Percentiles rank a stretch among this genome's conserved stretches.
Evolutionary conservation across 345 rosid genomes (phyloP).

Genomic region (Theobroma cacao): DNA sequence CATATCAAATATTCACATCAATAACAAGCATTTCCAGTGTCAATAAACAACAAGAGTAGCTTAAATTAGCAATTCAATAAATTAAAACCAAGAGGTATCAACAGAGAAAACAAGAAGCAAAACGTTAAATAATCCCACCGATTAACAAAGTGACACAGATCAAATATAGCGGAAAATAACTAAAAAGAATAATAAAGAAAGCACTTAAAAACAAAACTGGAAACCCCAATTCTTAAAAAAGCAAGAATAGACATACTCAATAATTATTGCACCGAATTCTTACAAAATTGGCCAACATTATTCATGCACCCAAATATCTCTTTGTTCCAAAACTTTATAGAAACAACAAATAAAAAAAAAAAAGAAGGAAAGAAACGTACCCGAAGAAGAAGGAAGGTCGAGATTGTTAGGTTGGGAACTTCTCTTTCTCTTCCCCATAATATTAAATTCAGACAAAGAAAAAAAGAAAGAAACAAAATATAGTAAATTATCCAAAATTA

Average conservation of each 20-base stretch:
- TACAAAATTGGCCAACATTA: not conserved
- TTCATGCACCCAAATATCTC: not conserved
- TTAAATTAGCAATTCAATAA: not conserved
- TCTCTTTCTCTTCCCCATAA: conserved; percentile 51
- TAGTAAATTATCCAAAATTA: conserved; percentile 11
- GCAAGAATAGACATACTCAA: not conserved
- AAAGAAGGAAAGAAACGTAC: conserved; percentile 18
- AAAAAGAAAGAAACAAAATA: not conserved
- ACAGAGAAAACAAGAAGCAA: not conserved
- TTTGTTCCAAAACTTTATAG: not conserved
- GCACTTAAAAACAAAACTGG: not conserved
- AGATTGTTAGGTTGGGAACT: conserved; percentile 6
- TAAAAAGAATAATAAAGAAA: not conserved
- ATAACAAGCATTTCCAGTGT: not conserved
- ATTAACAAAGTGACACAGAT: not conserved
- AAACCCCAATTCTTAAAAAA: not conserved
- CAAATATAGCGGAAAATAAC: not conserved
- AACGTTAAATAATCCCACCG: too few relatives aligned
- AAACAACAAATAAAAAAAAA: not conserved
- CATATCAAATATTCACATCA: not conserved
- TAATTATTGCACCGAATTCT: not conserved
- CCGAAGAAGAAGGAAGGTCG: conserved; percentile 37
- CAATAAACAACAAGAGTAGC: not conserved
- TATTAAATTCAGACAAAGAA: not conserved
- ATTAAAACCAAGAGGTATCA: not conserved